Evolutionary conservation across 164 flowering plant species (phyloP).

Genomic region (Magnolia changhungtana): DNA sequence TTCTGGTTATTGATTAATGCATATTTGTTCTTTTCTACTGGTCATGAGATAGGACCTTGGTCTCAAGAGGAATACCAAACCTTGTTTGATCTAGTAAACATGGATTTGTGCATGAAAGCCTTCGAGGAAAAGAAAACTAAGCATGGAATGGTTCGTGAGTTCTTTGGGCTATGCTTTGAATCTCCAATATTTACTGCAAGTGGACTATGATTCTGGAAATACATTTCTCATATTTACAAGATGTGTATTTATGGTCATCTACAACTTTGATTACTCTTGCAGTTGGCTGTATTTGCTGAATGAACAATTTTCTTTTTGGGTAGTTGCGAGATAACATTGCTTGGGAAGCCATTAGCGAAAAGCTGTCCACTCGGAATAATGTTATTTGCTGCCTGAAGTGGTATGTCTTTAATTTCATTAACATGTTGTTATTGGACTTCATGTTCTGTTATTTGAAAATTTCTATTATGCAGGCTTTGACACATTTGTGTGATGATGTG

Average conservation of each 20-base stretch:
- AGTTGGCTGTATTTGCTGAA: neutral
- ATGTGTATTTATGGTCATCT: neutral
- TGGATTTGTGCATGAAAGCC: conserved; percentile 47
- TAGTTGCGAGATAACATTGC: conserved; percentile 58
- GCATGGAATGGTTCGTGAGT: conserved; percentile 51
- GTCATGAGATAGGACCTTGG: conserved; percentile 44
- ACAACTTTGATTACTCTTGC: neutral
- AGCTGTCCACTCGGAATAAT: conserved; percentile 37
- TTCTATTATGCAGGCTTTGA: neutral
- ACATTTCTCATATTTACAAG: neutral
- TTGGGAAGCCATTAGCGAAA: conserved; percentile 60
- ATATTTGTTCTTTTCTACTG: neutral
- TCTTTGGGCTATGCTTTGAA: neutral
- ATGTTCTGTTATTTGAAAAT: neutral
- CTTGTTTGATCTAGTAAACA: conserved; percentile 61
- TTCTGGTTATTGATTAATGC: neutral
- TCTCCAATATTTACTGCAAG: neutral
- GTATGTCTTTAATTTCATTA: conserved; percentile 22
- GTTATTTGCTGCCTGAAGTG: conserved; percentile 49
- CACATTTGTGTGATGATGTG: too few species aligned
- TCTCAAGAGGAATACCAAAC: conserved; percentile 62
- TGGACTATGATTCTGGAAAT: neutral
- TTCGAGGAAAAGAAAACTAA: conserved; percentile 44
- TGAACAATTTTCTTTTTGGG: neutral
- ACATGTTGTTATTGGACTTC: neutral